Evolutionary conservation across 139 green algal species (phyloP).

Genomic region (Mychonastes homosphaera): DNA sequence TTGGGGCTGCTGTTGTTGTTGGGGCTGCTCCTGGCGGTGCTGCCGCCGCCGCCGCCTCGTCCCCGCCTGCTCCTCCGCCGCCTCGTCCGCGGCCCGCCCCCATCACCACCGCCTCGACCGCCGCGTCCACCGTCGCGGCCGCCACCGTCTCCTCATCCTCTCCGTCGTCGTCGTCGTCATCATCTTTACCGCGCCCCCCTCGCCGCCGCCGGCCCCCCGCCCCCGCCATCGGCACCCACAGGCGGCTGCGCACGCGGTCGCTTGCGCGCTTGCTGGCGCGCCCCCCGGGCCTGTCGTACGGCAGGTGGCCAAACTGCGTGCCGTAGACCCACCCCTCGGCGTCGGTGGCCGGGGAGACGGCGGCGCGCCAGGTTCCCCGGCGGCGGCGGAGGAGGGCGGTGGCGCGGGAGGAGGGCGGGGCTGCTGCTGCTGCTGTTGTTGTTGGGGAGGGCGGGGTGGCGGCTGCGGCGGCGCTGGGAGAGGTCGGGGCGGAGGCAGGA

Average conservation of each 20-base stretch:
- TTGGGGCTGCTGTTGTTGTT: conserved; percentile 1
- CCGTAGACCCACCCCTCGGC: conserved; percentile 49
- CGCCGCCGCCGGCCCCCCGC: conserved; percentile 2
- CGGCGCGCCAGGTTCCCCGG: conserved; percentile 37
- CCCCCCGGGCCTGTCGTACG: conserved; percentile 28
- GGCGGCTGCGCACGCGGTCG: conserved; percentile 34
- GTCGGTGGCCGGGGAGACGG: conserved; percentile 36
- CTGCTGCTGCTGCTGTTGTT: no score
- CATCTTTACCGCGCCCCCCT: not conserved
- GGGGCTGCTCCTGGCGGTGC: conserved; percentile 1
- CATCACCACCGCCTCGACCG: not conserved
- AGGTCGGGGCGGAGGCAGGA: no score
- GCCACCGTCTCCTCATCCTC: no score
- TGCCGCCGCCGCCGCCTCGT: not conserved
- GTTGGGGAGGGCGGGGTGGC: no score
- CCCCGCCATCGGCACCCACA: conserved; percentile 24
- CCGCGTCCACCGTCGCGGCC: no score
- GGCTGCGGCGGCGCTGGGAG: no score
- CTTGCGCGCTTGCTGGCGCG: conserved; percentile 40
- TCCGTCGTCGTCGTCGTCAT: not conserved
- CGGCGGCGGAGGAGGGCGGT: no score
- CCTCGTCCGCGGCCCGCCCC: not conserved
- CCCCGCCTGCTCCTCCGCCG: not conserved
- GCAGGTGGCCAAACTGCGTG: conserved; percentile 32
- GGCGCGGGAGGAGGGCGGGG: no score